Evolutionary conservation across 176 grass and related monocot genomes (phyloP), one percentile per base, ranked within the genome.

Genomic region (Saccharum spontaneum): DNA sequence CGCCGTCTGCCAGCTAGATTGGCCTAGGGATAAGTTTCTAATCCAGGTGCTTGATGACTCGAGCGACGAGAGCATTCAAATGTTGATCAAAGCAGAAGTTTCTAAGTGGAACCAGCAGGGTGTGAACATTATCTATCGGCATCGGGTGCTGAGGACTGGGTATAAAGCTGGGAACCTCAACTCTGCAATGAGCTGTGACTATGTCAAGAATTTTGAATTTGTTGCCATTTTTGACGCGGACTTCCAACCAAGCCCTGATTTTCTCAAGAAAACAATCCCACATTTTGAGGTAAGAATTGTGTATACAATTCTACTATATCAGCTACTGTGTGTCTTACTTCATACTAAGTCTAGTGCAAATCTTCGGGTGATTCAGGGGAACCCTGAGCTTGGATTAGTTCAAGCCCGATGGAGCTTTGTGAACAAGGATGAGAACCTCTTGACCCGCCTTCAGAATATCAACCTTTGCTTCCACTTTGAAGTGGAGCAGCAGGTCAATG

Each of bases 21-120:
- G 94, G 94, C 90, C 94, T 6, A 88, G 86, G 63, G 90, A 91
- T 10, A 82, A 82, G n/a, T 67, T 92, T 45, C 86, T 95, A 33
- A 95, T 95, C 41, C 94, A 95, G 83, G 94, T 95, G 50, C 94
- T 95, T 6, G 94, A 95, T 55, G 94, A 95, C 61, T 95, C 94
- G 1, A 87, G 90, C 22, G 84, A 95, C 12, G 94, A 87, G n/a
- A 72, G 83, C 64, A 85, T 91, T 82, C 79, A 88, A 67, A 66
- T 84, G 45, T 7, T 95, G 41, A 95, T 95, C 84, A 92, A 82
- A 80, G 50, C 40, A 16, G 94, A 92, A 71, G 94, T 93, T 87
- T 81, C 80, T 10, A 95, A 93, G 83, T 95, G 94, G 90, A 91
- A 69, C 23, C 88, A 89, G 57, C 80, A 69, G 70, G 94, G 90